Evolutionary conservation across 441 rosid species (phyloP), one percentile per base, ranked within the genome.

Genomic region (Gossypium lobatum): DNA sequence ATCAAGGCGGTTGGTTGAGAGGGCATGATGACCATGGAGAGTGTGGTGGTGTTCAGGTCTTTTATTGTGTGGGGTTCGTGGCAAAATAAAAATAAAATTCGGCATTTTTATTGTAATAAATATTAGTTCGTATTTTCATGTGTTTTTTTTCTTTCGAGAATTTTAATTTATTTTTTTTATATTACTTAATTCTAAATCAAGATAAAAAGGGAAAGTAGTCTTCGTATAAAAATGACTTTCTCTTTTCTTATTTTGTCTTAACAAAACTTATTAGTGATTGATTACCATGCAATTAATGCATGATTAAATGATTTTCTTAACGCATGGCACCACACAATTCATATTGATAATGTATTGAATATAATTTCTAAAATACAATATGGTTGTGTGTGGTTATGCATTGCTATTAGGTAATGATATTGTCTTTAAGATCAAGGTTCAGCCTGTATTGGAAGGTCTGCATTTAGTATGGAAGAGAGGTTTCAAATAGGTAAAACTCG

Each of bases 1-100:
- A 81, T 87, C 79, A 11, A 9, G 28, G 65, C 86, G 87, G 83
- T 84, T 68, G 70, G 26, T 52, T 17, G 42, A 3, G 10, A 18
- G 2, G 26, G 21, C 21, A 55, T 52, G 39, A 39, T n/a, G 4
- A 70, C 34, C 67, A 55, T 25, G 1, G 31, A 6, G 76, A n/a
- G 55, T 75, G 75, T 59, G 80, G 68, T 10, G 73, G 62, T 77
- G 39, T 0, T 1, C 3, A 52, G 80, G 79, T 63, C 81, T 34
- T 1, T 34, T 46, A 9, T 52, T 16, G 57, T n/a, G 18, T 52
- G 57, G 57, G 57, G 20, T 16, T n/a, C 20, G 46, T n/a, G 76
- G 72, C 75, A 52, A 18, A 17, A 31, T 31, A 31, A 31, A 31
- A 31, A 31, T 10, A 64, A 0, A 18, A 39, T 39, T 64, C 16